These are phyloP conservation scores for Populus simonii DNA, from an alignment of 345 rosid species.

Conservation along the genomic window DNA sequence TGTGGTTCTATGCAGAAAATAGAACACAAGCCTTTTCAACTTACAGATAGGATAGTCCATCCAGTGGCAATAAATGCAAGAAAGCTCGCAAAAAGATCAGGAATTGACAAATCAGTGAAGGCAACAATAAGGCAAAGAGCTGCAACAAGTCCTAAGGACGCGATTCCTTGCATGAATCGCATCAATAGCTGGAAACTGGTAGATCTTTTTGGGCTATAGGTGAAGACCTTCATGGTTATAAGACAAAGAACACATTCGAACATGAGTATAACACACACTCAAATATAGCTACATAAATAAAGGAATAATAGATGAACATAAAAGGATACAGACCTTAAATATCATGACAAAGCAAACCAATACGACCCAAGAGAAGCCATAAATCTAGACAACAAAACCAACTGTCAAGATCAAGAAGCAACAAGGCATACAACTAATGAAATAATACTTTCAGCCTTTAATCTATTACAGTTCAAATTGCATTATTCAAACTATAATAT, in stretches of 20 bases:
- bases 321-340: conserved; percentile 58
- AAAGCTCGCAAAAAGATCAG: conserved; percentile 81
- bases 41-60: conserved; percentile 75
- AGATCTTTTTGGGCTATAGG: conserved; percentile 75
- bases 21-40: conserved; percentile 16
- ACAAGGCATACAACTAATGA: not conserved
- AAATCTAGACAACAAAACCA: conserved; percentile 48
- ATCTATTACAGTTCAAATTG: too few species aligned
- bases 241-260: not conserved
- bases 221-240: conserved; percentile 53
- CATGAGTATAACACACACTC: not conserved
- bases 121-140: conserved; percentile 61
- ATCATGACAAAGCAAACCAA: conserved; percentile 61
- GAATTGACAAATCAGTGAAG: conserved; percentile 53
- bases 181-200: conserved; percentile 55
- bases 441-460: not conserved
- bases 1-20: not conserved
- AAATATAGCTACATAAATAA: not conserved
- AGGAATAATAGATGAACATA: not conserved
- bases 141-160: conserved; percentile 57
- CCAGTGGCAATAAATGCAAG: conserved; percentile 92
- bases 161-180: conserved; percentile 81
- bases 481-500: too few species aligned
- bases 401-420: conserved; percentile 18
- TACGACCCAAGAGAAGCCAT: conserved; percentile 89